Evolutionary conservation across 768 basidiomycete species (phyloP), one percentile per base, ranked within the genome.

Genomic region (Leccinum ochraceum): DNA sequence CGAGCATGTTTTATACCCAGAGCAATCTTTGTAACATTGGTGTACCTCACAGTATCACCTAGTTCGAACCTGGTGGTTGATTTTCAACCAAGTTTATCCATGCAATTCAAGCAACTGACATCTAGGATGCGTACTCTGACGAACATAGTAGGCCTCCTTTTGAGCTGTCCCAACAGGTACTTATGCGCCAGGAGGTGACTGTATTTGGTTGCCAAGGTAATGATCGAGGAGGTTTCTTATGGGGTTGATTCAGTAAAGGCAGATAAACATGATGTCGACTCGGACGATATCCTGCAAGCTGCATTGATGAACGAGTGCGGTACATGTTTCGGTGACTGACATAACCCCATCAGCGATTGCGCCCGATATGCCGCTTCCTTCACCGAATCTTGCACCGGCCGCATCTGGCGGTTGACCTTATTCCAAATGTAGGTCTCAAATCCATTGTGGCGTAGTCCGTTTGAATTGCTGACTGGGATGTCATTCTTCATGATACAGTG

Each of bases 371-470:
- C 30, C 48, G n/a, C 51, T 28, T 26, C 20, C 56, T 6, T 51
- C 8, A 2, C 52, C 59, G 10, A 76, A 66, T 53, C 72, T 84
- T 24, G 66, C 75, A 3, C 76, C 79, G 17, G 72, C 78, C 9
- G 24, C 24, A 79, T 87, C 26, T 83, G 81, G 79, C 76, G 80
- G 36, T 68, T 86, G 5, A 77, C 87, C 50, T 55, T 81, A 30
- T 86, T 86, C 64, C 86, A 88, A 71, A 66, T 84, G 82, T 84
- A 20, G 17, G 51, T 39, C 9, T 30, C 50, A 6, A 14, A 14
- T 14, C 17, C 37, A 54, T 28, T 11, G 10, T 20, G n/a, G 32
- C 22, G 17, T 26, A 9, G 10, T 32, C 46, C 36, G 1, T 42
- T 22, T 26, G 16, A 16, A 32, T 42, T 56, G n/a, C 44, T 48